Conservation (phyloP, 257 asterid species). For the Petunia secreta region DNA sequence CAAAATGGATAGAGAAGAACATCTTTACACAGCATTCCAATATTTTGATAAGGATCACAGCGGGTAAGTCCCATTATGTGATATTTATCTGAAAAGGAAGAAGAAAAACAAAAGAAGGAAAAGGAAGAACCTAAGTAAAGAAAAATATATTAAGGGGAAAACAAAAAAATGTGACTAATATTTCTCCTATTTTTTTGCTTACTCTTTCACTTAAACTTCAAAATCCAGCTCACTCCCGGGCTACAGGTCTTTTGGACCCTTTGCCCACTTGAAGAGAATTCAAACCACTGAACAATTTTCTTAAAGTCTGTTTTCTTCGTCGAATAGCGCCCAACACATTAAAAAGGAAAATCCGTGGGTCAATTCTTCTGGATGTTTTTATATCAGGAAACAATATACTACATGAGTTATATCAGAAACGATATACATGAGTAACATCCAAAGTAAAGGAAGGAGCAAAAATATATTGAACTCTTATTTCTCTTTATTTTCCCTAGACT, state of each 20-base stretch:
- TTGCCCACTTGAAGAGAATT: background rate
- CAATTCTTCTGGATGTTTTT: no score
- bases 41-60: constrained; percentile 90
- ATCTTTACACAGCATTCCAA: constrained; percentile 94
- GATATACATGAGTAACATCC: no score
- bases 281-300: background rate
- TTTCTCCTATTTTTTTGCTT: background rate
- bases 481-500: background rate
- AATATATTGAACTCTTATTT: background rate
- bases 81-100: background rate
- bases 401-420: no score
- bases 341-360: no score
- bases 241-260: background rate
- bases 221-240: background rate
- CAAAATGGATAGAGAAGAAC: constrained; percentile 95
- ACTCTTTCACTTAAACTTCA: background rate
- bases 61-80: constrained; percentile 51
- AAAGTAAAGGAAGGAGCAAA: no score
- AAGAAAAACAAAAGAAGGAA: no score
- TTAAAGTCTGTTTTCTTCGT: background rate
- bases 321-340: no score
- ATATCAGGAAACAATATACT: no score
- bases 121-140: background rate
- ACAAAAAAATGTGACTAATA: background rate
- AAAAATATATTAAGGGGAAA: background rate